These are phyloP conservation scores for Candida sojae DNA, from an alignment of 1,139 yeast genomes.

Conservation along the genomic window DNA sequence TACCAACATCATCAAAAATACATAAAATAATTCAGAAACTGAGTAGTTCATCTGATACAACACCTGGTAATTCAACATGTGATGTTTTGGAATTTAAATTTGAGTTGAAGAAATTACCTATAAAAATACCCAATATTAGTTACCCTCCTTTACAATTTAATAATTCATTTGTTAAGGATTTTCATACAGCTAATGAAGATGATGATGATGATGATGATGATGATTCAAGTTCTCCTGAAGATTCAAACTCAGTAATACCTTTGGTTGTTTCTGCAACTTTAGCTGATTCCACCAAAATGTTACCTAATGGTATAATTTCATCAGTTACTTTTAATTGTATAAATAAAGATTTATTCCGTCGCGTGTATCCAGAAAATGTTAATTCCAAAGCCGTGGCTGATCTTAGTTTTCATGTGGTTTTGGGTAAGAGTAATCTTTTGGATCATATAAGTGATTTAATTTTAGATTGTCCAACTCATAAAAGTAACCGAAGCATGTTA, in stretches of 20 bases:
- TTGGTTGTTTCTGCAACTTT: background rate
- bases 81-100: conserved; percentile 25
- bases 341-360: conserved; percentile 6
- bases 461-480: background rate
- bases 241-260: background rate
- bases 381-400: conserved; percentile 11
- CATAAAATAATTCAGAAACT: background rate
- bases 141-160: conserved; percentile 30
- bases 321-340: conserved; percentile 6
- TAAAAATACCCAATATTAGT: conserved; percentile 22
- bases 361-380: conserved; percentile 5
- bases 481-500: conserved; percentile 2
- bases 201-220: conserved; percentile 8
- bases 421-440: conserved; percentile 14
- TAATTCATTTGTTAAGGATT: conserved; percentile 21
- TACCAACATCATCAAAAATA: conserved; percentile 22
- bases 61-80: background rate
- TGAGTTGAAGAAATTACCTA: conserved; percentile 25
- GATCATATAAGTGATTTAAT: conserved; percentile 15
- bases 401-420: conserved; percentile 14
- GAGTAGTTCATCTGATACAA: background rate
- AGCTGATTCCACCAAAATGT: conserved; percentile 1
- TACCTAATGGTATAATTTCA: conserved; percentile 13
- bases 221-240: background rate
- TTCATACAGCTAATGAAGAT: conserved; percentile 17